Percentiles rank a stretch among this genome's conserved stretches.
These are phyloP conservation scores for Tephrocybe rancida DNA, from an alignment of 768 basidiomycete species.

Conservation along the genomic window DNA sequence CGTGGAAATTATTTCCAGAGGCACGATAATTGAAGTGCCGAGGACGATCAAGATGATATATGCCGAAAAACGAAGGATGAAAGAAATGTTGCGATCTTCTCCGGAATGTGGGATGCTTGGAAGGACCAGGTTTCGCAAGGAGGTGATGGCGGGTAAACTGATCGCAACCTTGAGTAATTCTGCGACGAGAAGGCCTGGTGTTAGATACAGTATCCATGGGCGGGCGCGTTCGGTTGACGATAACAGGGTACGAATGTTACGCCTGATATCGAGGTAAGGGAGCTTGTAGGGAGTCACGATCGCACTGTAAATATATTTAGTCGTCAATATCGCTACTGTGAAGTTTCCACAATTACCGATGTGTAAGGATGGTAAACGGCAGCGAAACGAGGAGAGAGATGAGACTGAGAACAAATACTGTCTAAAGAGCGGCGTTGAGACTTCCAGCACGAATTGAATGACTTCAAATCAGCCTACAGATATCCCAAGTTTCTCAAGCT, in stretches of 20 bases:
- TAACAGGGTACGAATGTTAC: slow-evolving; percentile 68
- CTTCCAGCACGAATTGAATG: background rate
- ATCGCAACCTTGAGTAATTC: slow-evolving; percentile 43
- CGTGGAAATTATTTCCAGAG: slow-evolving; percentile 75
- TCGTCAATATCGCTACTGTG: background rate
- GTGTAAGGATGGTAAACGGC: slow-evolving; percentile 5
- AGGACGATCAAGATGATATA: slow-evolving; percentile 48
- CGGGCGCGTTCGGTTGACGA: slow-evolving; percentile 76
- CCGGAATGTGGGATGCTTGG: slow-evolving; percentile 1
- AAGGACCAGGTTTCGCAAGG: slow-evolving; percentile 2
- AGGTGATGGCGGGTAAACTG: slow-evolving; percentile 27
- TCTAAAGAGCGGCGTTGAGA: too few relatives aligned
- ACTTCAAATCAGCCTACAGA: background rate
- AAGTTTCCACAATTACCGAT: slow-evolving; percentile 12
- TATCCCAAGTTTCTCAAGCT: background rate
- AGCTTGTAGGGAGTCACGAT: slow-evolving; percentile 81
- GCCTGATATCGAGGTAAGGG: slow-evolving; percentile 56
- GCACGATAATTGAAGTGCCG: slow-evolving; percentile 61
- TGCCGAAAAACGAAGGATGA: background rate
- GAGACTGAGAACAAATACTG: background rate
- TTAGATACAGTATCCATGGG: slow-evolving; percentile 80
- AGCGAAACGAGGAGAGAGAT: slow-evolving; percentile 2
- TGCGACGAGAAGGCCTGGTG: slow-evolving; percentile 70
- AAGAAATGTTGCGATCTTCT: background rate
- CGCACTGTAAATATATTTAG: slow-evolving; percentile 43